Evolutionary conservation across 2,329 filamentous ascomycete species (phyloP), one percentile per base, ranked within the genome.

Genomic region (Fusarium equiseti): DNA sequence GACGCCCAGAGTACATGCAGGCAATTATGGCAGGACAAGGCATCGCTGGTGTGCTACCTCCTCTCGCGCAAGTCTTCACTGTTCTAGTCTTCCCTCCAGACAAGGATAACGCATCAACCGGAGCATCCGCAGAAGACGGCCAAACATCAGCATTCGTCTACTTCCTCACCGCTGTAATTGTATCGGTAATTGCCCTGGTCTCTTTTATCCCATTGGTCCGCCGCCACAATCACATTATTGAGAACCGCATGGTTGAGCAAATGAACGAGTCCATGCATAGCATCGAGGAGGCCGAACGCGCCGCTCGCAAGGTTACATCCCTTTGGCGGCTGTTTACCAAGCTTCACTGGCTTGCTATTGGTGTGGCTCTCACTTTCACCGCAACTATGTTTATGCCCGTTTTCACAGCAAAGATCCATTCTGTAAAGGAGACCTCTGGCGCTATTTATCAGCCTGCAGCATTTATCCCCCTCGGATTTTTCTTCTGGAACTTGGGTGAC

Each of bases 11-110:
- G 80, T 99, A 98, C 80, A 97, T 94, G 59, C 95, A 98, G 81
- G 95, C 92, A 26, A 94, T 98, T 80, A 98, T 99, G 95, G 90
- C 91, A 5, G 96, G 96, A 2, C 96, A 99, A 80, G 95, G 91
- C 32, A 86, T 99, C 6, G 95, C 96, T 1, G 96, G 96, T 31
- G 95, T 99, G 12, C 83, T 98, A 6, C 96, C 96, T 0, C 91
- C 93, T 50, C 85, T 97, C 50, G 93, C 94, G 3, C 95, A 98
- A 80, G 95, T 98, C 72, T 79, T 92, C 46, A 92, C 93, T 2
- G 94, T 97, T 15, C 84, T 98, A 13, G 87, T 77, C 48, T 82
- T 81, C 52, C 89, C 35, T 85, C 84, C 61, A 42, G 64, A 77
- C 15, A 73, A 75, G 63, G 79, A 73, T 43, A 43, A 58, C 27